Evolutionary conservation across 1,139 yeast genomes (phyloP), one percentile per base, ranked within the genome.

Genomic region (Taphrina populina): DNA sequence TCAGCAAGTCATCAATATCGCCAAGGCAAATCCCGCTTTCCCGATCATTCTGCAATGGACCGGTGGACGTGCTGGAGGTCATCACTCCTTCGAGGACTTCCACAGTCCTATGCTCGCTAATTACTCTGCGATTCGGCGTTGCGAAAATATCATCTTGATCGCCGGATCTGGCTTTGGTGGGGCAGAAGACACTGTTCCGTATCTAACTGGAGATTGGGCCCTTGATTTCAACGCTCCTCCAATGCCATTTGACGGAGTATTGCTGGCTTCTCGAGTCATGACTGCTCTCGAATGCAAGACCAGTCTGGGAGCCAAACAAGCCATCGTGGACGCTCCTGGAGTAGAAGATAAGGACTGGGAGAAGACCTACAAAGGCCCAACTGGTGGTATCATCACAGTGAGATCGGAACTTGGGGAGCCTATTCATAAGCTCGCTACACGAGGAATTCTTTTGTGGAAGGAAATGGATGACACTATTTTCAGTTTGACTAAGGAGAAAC

Each of bases 31-130:
- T 73, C 98, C 98, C 64, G 75, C 71, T 61, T 92, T 94, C 88
- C 98, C 98, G 63, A 87, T 92, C 67, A 90, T 92, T 58, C 76
- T 92, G 66, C 98, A 92, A 78, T 92, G 99, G 99, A 92, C 99
- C 62, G 98, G 97, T 79, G 99, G 99, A 71, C 90, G 99, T 80
- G 99, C 96, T 76, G 99, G 99, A 79, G 99, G 99, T 69, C 99
- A 92, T 72, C 99, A 92, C 73, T 90, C 97, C 58, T 92, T 83
- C 69, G 99, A 92, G 77, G 98, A 92, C 74, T 88, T 90, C 94
- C 98, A 92, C 72, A 92, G 90, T 68, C 98, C 98, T 65, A 80
- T 92, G 65, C 75, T 92, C 68, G 96, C 88, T 72, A 92, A 90
- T 92, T 92, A 92, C 74, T 77, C 95, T 64, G 85, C 86, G 76